Conservation (phyloP, 257 asterid genomes). For the Solanum corneliomulleri region DNA sequence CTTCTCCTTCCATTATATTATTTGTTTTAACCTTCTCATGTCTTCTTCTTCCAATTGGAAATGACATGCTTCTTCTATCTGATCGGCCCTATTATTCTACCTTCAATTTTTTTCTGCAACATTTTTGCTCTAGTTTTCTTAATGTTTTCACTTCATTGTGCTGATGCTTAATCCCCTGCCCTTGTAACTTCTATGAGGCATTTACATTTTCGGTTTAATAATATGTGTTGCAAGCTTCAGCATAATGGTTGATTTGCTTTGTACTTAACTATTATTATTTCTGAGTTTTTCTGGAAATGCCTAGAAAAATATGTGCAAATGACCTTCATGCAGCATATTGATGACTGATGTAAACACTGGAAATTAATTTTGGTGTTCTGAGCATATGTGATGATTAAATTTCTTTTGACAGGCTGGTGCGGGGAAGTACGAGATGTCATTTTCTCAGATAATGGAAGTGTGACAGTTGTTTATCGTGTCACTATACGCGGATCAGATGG, state of each 20-base stretch:
- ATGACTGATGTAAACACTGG: not conserved
- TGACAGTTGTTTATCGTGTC: constrained; percentile 90
- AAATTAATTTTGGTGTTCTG: not conserved
- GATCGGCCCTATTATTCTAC: not conserved
- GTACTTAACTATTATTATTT: not conserved
- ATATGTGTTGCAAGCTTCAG: not conserved
- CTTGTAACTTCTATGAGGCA: not conserved
- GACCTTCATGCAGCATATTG: not conserved
- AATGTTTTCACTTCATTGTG: not conserved
- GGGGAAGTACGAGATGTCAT: constrained; percentile 94
- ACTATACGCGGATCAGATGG: constrained; percentile 93
- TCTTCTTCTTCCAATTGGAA: not conserved
- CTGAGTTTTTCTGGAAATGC: not conserved
- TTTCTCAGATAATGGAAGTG: constrained; percentile 79
- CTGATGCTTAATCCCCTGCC: not conserved
- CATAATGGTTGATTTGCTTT: not conserved
- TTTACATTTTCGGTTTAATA: not conserved
- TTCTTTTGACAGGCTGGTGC: constrained; percentile 69
- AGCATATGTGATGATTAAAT: not conserved
- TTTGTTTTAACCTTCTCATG: not conserved
- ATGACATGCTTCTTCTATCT: not conserved
- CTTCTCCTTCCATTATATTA: not conserved
- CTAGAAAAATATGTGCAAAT: not conserved
- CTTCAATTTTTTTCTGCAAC: not conserved
- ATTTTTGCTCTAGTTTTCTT: not conserved